Base-by-base conservation (phyloP, 2,329 filamentous ascomycete species). In the Penicillium sp. region DNA sequence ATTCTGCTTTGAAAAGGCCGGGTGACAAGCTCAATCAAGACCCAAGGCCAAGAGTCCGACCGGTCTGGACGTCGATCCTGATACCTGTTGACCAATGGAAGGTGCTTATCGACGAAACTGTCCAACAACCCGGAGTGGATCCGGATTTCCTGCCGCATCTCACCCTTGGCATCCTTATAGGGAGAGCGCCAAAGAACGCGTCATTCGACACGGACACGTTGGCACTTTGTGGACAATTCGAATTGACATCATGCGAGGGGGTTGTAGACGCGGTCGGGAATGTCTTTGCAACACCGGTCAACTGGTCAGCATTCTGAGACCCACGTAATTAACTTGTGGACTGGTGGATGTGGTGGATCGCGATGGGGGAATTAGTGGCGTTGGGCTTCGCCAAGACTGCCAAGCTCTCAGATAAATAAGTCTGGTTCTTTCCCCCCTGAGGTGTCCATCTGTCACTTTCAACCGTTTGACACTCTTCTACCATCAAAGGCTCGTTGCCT, bases 401-500 rank as follows among this genome's bases (percentile, higher is more conserved):
- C 54, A 58, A 61, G 58, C 38, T 52, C 22, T 9, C 9, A 18
- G 38, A 46, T 57, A 64, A 62, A 61, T 57, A 58, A 48, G 48
- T 22, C 42, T 43, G 43, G 43, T 8, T 8, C 24, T 18, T 50
- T 14, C 27, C 43, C 45, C 57, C 47, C 47, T 36, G 49, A 14
- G 32, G 47, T 31, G 16, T 29, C 14, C 11, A 4, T 11, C 27
- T 44, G 36, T 44, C 14, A n/a, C 39, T 32, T 13, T 45, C 42
- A 52, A 29, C 44, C 36, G n/a, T 22, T 47, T 39, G 9, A 29
- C 18, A 43, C 36, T 43, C 29, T 36, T 7, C 47, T 31, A 21
- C 42, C 50, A 49, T 55, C 48, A 32, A 60, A 61, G 59, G 58
- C 58, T 55, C 11, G 39, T 39, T 40, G 59, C 56, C 59, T 64